Conservation (phyloP, 73 alveolate species). For the Stentor coeruleus region DNA sequence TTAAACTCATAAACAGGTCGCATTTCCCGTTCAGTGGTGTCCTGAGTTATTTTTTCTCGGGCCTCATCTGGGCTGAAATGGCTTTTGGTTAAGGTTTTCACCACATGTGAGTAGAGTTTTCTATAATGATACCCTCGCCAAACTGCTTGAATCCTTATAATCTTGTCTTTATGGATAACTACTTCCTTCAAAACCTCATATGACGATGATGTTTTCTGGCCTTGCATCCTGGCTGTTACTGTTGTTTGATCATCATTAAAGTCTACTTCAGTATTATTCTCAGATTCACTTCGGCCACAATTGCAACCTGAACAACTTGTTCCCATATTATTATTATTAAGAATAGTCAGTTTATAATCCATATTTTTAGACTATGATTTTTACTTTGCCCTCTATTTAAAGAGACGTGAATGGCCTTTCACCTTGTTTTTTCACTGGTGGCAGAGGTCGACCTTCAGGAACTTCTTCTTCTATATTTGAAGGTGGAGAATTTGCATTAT, state of each 20-base stretch:
- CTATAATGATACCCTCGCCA: neutral
- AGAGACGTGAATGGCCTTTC: neutral
- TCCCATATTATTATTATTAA: neutral
- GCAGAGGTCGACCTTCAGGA: neutral
- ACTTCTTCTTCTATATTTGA: neutral
- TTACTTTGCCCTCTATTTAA: no score
- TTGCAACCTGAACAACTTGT: neutral
- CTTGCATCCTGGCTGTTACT: neutral
- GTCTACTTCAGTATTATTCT: neutral
- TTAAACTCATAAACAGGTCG: constrained; percentile 40
- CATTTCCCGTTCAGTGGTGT: constrained; percentile 37
- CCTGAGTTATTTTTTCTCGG: neutral
- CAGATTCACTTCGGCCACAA: neutral
- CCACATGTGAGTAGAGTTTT: neutral
- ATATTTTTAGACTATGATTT: no score
- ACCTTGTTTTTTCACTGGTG: neutral
- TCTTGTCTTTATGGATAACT: neutral
- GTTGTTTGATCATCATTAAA: neutral
- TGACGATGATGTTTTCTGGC: neutral
- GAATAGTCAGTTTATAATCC: no score
- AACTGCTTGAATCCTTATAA: neutral
- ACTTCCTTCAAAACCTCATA: neutral
- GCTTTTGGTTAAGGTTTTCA: neutral
- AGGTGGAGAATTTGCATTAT: neutral
- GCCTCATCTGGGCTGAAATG: neutral